Conservation (phyloP, 2,329 filamentous ascomycete species). For the Xylaria sp. region DNA sequence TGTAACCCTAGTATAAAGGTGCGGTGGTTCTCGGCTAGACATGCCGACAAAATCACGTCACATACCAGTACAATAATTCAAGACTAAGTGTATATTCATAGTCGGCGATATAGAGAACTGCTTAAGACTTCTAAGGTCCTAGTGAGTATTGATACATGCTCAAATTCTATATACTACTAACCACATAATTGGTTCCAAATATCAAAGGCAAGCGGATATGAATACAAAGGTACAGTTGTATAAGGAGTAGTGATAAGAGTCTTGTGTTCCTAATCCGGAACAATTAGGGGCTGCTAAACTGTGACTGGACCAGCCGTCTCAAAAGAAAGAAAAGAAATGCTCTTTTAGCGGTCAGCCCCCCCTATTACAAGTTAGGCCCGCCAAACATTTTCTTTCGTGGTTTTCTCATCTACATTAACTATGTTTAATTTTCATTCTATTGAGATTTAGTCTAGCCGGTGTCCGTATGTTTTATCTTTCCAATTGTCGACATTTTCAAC, state of each 20-base stretch:
- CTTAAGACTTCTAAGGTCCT: neutral
- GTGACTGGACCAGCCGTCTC: conserved; percentile 10
- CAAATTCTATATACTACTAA: neutral
- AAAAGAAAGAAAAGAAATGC: conserved; percentile 15
- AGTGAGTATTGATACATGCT: neutral
- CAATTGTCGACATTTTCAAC: neutral
- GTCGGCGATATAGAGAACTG: neutral
- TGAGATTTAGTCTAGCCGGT: neutral
- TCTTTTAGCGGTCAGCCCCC: conserved; percentile 1
- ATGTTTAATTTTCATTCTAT: neutral
- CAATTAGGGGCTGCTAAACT: conserved; percentile 29
- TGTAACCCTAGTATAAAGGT: conserved; percentile 2
- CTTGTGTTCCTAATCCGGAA: conserved; percentile 21
- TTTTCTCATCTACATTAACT: neutral
- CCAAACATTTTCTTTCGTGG: neutral
- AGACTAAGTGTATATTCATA: neutral
- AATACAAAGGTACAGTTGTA: conserved; percentile 19
- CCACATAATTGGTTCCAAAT: neutral
- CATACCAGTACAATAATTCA: neutral
- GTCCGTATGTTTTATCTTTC: neutral
- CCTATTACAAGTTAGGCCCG: neutral
- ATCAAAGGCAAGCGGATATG: neutral
- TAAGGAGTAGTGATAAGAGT: conserved; percentile 10
- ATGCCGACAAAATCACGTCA: conserved; percentile 3
- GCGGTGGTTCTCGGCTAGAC: conserved; percentile 24